These are phyloP conservation scores for Ramalina intermedia DNA, from an alignment of 495 filamentous ascomycete genomes.

Conservation along the genomic window DNA sequence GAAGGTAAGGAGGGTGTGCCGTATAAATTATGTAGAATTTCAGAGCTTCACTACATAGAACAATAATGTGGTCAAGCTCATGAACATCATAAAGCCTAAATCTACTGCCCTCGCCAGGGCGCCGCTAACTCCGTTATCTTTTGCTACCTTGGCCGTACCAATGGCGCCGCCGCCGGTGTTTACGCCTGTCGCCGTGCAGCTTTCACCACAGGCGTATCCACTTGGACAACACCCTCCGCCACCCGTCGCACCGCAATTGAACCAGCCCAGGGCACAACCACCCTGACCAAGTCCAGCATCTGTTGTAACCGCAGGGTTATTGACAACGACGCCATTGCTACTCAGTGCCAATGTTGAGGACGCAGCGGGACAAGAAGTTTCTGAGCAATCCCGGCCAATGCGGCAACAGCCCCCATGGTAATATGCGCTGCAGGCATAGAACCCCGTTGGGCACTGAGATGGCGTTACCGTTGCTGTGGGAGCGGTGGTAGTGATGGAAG, in stretches of 20 bases:
- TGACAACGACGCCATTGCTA: slow-evolving; percentile 47
- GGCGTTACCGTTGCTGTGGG: slow-evolving; percentile 20
- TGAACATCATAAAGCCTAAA: neutral
- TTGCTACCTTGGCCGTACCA: slow-evolving; percentile 40
- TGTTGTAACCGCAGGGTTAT: slow-evolving; percentile 31
- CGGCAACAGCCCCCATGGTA: slow-evolving; percentile 67
- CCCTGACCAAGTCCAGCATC: slow-evolving; percentile 9
- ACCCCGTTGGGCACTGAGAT: slow-evolving; percentile 51
- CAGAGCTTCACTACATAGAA: neutral
- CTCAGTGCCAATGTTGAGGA: slow-evolving; percentile 45
- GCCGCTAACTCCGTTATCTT: slow-evolving; percentile 23
- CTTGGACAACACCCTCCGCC: slow-evolving; percentile 69
- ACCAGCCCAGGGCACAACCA: slow-evolving; percentile 66
- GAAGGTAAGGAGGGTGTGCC: neutral
- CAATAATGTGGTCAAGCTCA: neutral
- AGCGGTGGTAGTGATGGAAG: slow-evolving; percentile 23
- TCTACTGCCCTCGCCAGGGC: neutral
- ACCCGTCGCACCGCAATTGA: slow-evolving; percentile 46
- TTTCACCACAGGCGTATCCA: slow-evolving; percentile 59
- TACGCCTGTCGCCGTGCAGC: slow-evolving; percentile 44
- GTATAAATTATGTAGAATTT: neutral
- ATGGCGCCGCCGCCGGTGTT: slow-evolving; percentile 23
- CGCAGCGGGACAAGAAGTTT: slow-evolving; percentile 50
- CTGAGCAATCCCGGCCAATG: slow-evolving; percentile 67
- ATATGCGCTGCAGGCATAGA: slow-evolving; percentile 56